Conservation (phyloP, 257 asterid genomes). For the Nicotiana benthamiana region DNA sequence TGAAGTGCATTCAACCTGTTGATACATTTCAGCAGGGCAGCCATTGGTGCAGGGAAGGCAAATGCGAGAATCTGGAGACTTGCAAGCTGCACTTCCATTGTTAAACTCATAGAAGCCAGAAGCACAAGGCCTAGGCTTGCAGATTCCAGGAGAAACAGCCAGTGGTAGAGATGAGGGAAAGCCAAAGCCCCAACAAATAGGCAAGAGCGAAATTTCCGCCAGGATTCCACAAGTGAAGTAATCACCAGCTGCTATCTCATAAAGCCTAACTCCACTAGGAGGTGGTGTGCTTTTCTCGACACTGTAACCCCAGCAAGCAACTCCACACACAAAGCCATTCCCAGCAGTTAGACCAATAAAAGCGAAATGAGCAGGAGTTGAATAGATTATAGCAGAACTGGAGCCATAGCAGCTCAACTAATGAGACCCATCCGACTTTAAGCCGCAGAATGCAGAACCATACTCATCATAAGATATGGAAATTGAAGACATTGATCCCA, state of each 20-base stretch:
- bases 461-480: slow-evolving; percentile 78
- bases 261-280: slow-evolving; percentile 57
- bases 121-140: slow-evolving; percentile 46
- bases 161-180: slow-evolving; percentile 63
- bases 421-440: slow-evolving; percentile 82
- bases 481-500: slow-evolving; percentile 90
- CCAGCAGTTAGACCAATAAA: slow-evolving; percentile 77
- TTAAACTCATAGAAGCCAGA: slow-evolving; percentile 45
- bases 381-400: slow-evolving; percentile 47
- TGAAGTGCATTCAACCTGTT: slow-evolving; percentile 39
- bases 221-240: slow-evolving; percentile 85
- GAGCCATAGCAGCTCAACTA: slow-evolving; percentile 67
- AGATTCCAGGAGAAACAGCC: slow-evolving; percentile 68
- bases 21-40: slow-evolving; percentile 69
- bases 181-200: slow-evolving; percentile 80
- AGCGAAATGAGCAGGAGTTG: slow-evolving; percentile 42
- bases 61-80: slow-evolving; percentile 44
- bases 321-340: slow-evolving; percentile 66
- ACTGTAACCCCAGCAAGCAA: slow-evolving; percentile 77
- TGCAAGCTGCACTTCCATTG: slow-evolving; percentile 50
- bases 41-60: slow-evolving; percentile 70
- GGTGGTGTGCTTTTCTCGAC: slow-evolving; percentile 69
- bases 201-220: slow-evolving; percentile 47
- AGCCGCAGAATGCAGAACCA: slow-evolving; percentile 78
- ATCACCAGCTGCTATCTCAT: slow-evolving; percentile 81